Base-by-base conservation (phyloP, 1,139 yeast species). In the Hansenula lynferdii region DNA sequence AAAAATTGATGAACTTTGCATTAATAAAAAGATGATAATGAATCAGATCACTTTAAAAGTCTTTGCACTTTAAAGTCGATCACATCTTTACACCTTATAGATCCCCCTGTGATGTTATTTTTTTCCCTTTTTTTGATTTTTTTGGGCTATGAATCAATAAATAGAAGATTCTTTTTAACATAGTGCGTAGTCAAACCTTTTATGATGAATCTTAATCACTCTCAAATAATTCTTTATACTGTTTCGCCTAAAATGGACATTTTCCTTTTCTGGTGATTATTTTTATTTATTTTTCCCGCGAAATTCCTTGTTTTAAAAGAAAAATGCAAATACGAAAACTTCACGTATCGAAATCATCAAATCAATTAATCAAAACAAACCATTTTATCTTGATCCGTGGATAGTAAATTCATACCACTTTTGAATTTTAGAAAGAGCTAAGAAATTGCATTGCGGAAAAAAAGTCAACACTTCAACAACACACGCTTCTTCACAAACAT, bases 71-170 rank as follows among this genome's bases (percentile, higher is more conserved):
- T n/a, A n/a, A n/a, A n/a, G n/a, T n/a, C n/a, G n/a, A n/a, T n/a
- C n/a, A n/a, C n/a, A n/a, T n/a, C n/a, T n/a, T n/a, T n/a, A n/a
- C n/a, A n/a, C n/a, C n/a, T n/a, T n/a, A n/a, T 8, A 7, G 8
- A 27, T 11, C 19, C n/a, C 25, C 25, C 18, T 5, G 32, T 30
- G 32, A 25, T 21, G 8, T 8, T 15, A 6, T 23, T 28, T 39
- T 38, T 37, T 34, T 25, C 36, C 40, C 28, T 37, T 34, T 36
- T 38, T 40, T 33, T 22, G 20, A 31, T 40, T 41, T 42, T 42
- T 43, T 41, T 41, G 36, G 35, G 41, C 44, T 31, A 35, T 38
- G 41, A 25, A 38, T 38, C 31, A 31, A 17, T 12, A 27, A 11
- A 27, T 18, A 10, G 9, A 9, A 19, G 24, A 26, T 25, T 23